phyloP scores from a whole-genome alignment of 73 alveolate species.

The Symbiodinium pilosum region DNA sequence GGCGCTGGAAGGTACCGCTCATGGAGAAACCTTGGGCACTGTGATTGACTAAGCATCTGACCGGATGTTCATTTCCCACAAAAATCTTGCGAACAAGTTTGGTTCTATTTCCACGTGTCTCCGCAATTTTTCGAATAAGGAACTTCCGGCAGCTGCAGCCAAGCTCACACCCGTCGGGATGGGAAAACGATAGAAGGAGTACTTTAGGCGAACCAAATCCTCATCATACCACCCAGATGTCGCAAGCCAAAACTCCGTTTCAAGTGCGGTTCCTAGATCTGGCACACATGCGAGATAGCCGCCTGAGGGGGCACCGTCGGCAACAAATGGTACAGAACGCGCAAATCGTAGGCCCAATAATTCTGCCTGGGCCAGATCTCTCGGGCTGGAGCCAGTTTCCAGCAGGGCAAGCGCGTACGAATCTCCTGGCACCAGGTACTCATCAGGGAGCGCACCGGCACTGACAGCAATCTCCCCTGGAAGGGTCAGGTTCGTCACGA shows the following conservation, averaged over 20 bases:
- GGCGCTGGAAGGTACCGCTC: neutral
- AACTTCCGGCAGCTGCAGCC: neutral
- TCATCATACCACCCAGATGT: neutral
- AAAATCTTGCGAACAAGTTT: no score
- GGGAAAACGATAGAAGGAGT: neutral
- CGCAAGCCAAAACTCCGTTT: neutral
- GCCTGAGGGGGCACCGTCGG: neutral
- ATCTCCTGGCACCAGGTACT: neutral
- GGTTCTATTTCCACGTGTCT: no score
- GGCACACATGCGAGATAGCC: neutral
- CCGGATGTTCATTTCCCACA: no score
- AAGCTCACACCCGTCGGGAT: neutral
- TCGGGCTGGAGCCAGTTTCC: neutral
- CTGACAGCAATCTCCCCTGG: neutral
- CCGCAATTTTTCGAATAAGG: neutral
- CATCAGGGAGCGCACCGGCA: neutral
- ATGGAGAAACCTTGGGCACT: neutral
- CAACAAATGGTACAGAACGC: neutral
- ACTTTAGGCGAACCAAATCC: neutral
- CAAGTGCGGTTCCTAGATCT: neutral
- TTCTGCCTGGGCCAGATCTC: neutral
- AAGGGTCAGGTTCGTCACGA: neutral
- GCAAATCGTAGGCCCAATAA: neutral
- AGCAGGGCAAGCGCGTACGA: neutral
- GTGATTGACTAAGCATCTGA: no score